Conservation (phyloP, 768 basidiomycete genomes). For the Mycena crocata region DNA sequence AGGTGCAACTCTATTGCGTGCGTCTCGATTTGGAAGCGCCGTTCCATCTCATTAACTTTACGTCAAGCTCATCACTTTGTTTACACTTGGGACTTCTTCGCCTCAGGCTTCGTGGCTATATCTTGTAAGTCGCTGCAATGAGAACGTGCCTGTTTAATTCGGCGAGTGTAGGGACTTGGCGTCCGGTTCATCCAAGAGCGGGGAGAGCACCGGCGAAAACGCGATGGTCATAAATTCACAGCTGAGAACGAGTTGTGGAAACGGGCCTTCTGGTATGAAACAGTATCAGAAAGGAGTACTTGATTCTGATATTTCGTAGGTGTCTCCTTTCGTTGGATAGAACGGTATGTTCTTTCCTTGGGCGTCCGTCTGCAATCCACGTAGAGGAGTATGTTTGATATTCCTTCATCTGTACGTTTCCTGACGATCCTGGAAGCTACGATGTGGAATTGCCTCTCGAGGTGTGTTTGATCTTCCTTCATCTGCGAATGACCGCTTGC, state of each 20-base stretch:
- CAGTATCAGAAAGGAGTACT: too few species aligned
- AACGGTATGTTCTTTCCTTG: slow-evolving; percentile 60
- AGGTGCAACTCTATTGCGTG: slow-evolving; percentile 77
- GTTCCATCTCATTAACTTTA: slow-evolving; percentile 6
- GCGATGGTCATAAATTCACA: slow-evolving; percentile 45
- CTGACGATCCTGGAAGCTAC: slow-evolving; percentile 53
- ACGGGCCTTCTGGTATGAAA: slow-evolving; percentile 64
- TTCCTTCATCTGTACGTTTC: not conserved
- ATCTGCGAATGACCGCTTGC: too few species aligned
- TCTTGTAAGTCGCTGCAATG: slow-evolving; percentile 35
- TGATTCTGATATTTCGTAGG: slow-evolving; percentile 31
- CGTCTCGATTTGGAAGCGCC: slow-evolving; percentile 32
- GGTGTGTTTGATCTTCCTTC: too few species aligned
- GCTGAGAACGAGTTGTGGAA: slow-evolving; percentile 72
- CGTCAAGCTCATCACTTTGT: slow-evolving; percentile 43
- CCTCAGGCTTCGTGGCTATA: slow-evolving; percentile 69
- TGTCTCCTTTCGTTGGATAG: slow-evolving; percentile 48
- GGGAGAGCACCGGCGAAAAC: slow-evolving; percentile 66
- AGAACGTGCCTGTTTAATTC: not conserved
- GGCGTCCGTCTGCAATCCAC: slow-evolving; percentile 73
- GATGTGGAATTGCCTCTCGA: slow-evolving; percentile 76
- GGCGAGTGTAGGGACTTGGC: slow-evolving; percentile 53
- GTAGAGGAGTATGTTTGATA: slow-evolving; percentile 71
- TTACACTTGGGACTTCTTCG: slow-evolving; percentile 56
- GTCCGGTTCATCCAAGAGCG: slow-evolving; percentile 73